Base-by-base conservation (phyloP, 345 rosid genomes). In the Combretum micranthum region DNA sequence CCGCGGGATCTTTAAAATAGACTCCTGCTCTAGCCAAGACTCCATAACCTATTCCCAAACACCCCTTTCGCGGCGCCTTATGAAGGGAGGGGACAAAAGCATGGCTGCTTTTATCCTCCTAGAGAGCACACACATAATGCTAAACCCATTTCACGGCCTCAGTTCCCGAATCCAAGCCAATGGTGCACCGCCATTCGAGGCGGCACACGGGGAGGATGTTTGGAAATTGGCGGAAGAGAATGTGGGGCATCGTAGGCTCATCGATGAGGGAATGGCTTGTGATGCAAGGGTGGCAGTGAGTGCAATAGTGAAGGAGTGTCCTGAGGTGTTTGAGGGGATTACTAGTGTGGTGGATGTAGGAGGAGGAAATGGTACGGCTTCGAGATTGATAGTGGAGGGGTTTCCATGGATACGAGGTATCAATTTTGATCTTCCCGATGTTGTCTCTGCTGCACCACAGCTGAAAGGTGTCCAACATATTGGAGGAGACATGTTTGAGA, bases 381-480 rank as follows among this genome's bases (percentile, higher is more conserved):
- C 66, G 18, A 59, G 45, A 2, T 55, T 44, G 69, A 60, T 61
- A 20, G 64, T 65, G 19, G 66, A 53, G 47, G 51, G 52, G 2
- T 55, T 37, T 25, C 70, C 70, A 1, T 55, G 53, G 23, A 26
- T 71, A 9, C 20, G 16, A 52, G 70, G 60, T 21, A 50, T 52
- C 16, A 71, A 71, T 48, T 65, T 70, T 14, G 75, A 70, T 50
- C 32, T 70, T 50, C 64, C 63, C 1, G 70, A 65, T 20, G 75
- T 71, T 4, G 53, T 61, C 12, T 46, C 59, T 12, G 39, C 66
- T 12, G 75, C 75, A 2, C 66, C 67, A 19, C n/a, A 6, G 2
- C 3, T 42, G 17, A 46, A 52, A 0, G 70, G 75, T 12, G 63
- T 70, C 14, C 37, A 53, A 14, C 75, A 65, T 18, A 52, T 51